phyloP scores from a whole-genome alignment of 1,139 yeast species.

The Lodderomyces pseudojiufengensis region DNA sequence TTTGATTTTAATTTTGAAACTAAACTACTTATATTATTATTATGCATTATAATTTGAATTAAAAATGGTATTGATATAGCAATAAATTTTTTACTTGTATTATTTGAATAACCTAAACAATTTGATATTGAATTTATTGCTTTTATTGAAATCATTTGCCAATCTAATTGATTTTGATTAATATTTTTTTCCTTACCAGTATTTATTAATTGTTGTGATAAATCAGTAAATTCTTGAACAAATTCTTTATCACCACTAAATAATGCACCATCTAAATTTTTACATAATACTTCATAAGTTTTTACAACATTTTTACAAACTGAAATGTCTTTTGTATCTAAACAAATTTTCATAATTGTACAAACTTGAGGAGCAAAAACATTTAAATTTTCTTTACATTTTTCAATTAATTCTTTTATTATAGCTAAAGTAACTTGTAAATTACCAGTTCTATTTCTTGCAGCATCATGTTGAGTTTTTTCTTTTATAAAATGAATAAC shows the following conservation, averaged over 20 bases:
- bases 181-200: slow-evolving; percentile 16
- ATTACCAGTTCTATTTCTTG: slow-evolving; percentile 63
- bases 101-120: slow-evolving; percentile 41
- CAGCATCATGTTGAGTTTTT: slow-evolving; percentile 61
- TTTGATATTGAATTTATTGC: slow-evolving; percentile 43
- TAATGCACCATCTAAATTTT: slow-evolving; percentile 60
- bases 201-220: slow-evolving; percentile 37
- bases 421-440: slow-evolving; percentile 78
- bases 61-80: slow-evolving; percentile 40
- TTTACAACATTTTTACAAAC: slow-evolving; percentile 49
- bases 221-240: slow-evolving; percentile 44
- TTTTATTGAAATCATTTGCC: slow-evolving; percentile 47
- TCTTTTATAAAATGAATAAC: slow-evolving; percentile 69
- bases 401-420: slow-evolving; percentile 61
- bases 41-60: slow-evolving; percentile 26
- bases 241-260: slow-evolving; percentile 70
- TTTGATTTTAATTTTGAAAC: slow-evolving; percentile 21
- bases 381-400: slow-evolving; percentile 79
- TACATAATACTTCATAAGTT: slow-evolving; percentile 60
- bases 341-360: slow-evolving; percentile 42
- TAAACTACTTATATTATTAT: slow-evolving; percentile 18
- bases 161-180: slow-evolving; percentile 41
- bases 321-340: slow-evolving; percentile 51
- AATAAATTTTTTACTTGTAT: slow-evolving; percentile 35
- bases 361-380: slow-evolving; percentile 69